Base-by-base conservation (phyloP, 371 early-diverging fungal species). In the Mortierella sp. region DNA sequence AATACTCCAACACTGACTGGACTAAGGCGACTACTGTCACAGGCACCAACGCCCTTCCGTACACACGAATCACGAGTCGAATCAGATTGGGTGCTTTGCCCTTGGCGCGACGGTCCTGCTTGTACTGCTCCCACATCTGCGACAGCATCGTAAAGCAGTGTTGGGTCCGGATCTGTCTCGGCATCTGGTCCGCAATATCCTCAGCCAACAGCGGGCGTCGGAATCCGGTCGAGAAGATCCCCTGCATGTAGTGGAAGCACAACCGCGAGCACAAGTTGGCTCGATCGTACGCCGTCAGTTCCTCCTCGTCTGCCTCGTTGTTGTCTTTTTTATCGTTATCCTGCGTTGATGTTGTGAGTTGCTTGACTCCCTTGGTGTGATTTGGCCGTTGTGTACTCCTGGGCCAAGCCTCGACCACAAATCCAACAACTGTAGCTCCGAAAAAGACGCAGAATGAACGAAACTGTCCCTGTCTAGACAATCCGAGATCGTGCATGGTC, bases 131-230 rank as follows among this genome's bases (percentile, higher is more conserved):
- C 71, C 84, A 83, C 34, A 64, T 41, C 1, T 9, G 63, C 22
- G 76, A 72, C 58, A 73, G 24, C 16, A 41, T 10, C 0, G 52
- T 44, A 22, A 73, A 75, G 39, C 79, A 76, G 64, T 68, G 53
- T 13, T 47, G 9, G 10, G 79, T 75, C 16, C 44, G 9, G 53
- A 75, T 68, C 4, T 63, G 48, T 19, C 44, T 19, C 0, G 84
- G 84, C 78, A 83, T 75, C 76, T 76, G 69, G 31, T 79, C 79
- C 31, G 61, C 61, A 37, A 83, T 74, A 40, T 83, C 84, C 1
- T 63, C 65, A 5, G 65, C 67, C 22, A 63, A 24, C 9, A 83
- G 31, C 0, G 71, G 70, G 1, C 50, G 71, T 10, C 78, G 70
- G 34, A 66, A 83, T 4, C 84, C 84, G 1, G 24, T 44, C 8